Evolutionary conservation across 768 basidiomycete genomes (phyloP).

Genomic region (Myochromella boudieri): DNA sequence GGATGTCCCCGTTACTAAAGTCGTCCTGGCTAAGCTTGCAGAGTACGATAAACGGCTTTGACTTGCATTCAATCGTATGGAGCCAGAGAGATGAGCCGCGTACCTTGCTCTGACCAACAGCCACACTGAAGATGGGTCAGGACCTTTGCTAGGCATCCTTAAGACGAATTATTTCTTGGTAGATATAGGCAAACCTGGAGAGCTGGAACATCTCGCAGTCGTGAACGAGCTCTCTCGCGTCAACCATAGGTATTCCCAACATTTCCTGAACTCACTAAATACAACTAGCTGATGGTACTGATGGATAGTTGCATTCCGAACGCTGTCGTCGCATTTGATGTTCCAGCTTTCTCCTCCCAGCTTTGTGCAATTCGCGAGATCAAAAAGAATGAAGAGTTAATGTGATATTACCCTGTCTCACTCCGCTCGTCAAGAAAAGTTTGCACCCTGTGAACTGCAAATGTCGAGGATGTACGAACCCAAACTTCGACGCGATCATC

Average conservation of each 20-base stretch:
- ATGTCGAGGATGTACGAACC: too few species aligned
- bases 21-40: too few species aligned
- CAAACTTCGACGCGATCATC: too few species aligned
- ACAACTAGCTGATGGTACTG: background rate
- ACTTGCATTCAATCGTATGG: too few species aligned
- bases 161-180: too few species aligned
- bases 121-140: constrained; percentile 29
- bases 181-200: too few species aligned
- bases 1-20: too few species aligned
- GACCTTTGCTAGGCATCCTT: constrained; percentile 25
- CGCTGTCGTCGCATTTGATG: background rate
- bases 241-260: background rate
- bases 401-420: too few species aligned
- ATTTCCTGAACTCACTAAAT: background rate
- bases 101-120: constrained; percentile 26
- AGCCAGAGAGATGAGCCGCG: constrained; percentile 16
- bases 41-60: too few species aligned
- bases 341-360: background rate
- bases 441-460: too few species aligned
- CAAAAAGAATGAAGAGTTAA: constrained; percentile 6
- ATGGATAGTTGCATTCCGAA: constrained; percentile 5
- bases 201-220: too few species aligned
- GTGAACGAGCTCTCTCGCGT: background rate
- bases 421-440: too few species aligned
- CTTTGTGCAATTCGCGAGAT: constrained; percentile 2